A percentile compares a stretch with the other conserved stretches of the same genome.
These are phyloP conservation scores for Boletus subcaerulescens DNA, from an alignment of 768 basidiomycete genomes.

Conservation along the genomic window DNA sequence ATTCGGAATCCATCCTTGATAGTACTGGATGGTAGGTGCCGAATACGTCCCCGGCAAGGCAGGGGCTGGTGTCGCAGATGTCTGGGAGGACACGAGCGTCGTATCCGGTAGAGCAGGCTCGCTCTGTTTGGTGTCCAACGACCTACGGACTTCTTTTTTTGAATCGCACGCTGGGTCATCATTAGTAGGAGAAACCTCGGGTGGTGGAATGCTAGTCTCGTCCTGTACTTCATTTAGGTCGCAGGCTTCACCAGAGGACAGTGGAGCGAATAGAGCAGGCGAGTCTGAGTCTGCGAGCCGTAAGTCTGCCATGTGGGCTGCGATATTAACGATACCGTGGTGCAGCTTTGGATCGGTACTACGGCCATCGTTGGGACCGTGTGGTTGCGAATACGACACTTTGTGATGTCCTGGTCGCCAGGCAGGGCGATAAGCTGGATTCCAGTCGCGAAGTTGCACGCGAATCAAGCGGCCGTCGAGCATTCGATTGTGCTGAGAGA, in stretches of 20 bases:
- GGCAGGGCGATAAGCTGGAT: slow-evolving; percentile 48
- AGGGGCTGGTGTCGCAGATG: slow-evolving; percentile 26
- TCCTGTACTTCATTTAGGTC: slow-evolving; percentile 20
- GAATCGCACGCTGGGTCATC: slow-evolving; percentile 1
- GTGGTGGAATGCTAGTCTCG: background rate
- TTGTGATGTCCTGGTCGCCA: slow-evolving; percentile 38
- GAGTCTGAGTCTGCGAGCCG: slow-evolving; percentile 7
- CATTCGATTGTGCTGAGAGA: slow-evolving; percentile 63
- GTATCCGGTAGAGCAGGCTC: slow-evolving; percentile 7
- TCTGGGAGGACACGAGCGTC: slow-evolving; percentile 17
- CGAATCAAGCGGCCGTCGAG: slow-evolving; percentile 70
- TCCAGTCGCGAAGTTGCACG: slow-evolving; percentile 70
- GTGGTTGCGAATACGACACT: slow-evolving; percentile 32
- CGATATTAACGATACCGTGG: slow-evolving; percentile 5
- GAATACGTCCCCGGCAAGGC: slow-evolving; percentile 34
- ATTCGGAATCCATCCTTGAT: slow-evolving; percentile 52
- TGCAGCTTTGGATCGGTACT: slow-evolving; percentile 11
- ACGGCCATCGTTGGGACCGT: slow-evolving; percentile 4
- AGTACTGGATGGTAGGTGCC: slow-evolving; percentile 43
- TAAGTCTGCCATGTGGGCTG: slow-evolving; percentile 10
- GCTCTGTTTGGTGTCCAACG: slow-evolving; percentile 31
- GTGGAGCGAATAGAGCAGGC: background rate
- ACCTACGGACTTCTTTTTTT: slow-evolving; percentile 1
- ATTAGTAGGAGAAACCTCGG: background rate
- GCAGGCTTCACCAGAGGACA: slow-evolving; percentile 6